Percentiles rank a stretch among this genome's conserved stretches.
Evolutionary conservation across 2,329 filamentous ascomycete genomes (phyloP).

Genomic region (Cordyceps pruinosa): DNA sequence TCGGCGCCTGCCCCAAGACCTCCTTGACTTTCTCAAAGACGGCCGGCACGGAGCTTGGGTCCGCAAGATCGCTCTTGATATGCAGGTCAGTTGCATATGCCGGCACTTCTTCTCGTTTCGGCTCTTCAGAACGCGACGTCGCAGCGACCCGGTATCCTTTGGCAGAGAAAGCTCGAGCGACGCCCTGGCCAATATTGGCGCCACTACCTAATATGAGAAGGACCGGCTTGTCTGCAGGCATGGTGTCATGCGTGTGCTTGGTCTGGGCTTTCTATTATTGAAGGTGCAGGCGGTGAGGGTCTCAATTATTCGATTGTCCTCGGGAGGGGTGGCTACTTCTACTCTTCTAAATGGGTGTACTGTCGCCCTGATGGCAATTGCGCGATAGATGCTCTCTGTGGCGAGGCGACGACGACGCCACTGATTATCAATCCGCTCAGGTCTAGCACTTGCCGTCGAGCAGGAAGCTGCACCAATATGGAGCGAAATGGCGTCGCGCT

Average conservation of each 20-base stretch:
- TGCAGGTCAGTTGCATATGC: constrained; percentile 8
- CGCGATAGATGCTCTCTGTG: no score
- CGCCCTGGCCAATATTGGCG: background rate
- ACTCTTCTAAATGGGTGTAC: background rate
- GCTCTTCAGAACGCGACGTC: background rate
- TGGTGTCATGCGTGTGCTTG: background rate
- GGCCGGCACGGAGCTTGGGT: background rate
- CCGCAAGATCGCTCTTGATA: constrained; percentile 2
- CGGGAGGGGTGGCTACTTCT: background rate
- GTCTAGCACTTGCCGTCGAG: background rate
- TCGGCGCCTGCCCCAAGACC: background rate
- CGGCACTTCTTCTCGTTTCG: constrained; percentile 5
- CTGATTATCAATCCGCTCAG: background rate
- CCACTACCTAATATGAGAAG: background rate
- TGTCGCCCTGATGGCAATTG: background rate
- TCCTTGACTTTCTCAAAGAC: background rate
- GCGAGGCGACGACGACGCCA: no score
- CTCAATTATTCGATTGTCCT: no score
- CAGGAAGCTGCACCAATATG: no score
- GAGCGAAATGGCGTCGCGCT: background rate
- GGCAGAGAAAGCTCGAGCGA: background rate
- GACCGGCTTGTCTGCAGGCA: background rate
- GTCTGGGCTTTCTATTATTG: background rate
- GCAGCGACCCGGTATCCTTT: background rate
- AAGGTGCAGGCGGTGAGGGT: background rate